Evolutionary conservation across 2,329 filamentous ascomycete genomes (phyloP).

Genomic region (Aurifilum marmelostoma): DNA sequence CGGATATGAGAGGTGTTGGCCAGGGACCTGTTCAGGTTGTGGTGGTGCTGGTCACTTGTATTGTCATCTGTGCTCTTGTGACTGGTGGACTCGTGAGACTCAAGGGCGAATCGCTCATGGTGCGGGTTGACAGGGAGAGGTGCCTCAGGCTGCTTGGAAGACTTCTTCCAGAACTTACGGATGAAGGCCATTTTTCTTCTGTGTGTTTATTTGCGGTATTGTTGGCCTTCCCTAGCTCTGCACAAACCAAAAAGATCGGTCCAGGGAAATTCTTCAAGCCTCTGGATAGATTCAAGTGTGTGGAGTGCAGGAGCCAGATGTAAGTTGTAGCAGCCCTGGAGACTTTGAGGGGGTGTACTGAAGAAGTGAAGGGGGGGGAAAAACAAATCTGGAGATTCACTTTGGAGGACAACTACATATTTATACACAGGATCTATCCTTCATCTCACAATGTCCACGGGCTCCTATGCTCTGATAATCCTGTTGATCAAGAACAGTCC

Average conservation of each 20-base stretch:
- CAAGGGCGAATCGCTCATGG: background rate
- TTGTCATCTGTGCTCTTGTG: background rate
- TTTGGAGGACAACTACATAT: background rate
- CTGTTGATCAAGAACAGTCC: background rate
- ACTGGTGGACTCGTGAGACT: background rate
- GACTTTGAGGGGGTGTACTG: background rate
- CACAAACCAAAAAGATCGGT: background rate
- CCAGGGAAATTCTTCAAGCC: background rate
- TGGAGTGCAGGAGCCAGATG: background rate
- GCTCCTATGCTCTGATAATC: background rate
- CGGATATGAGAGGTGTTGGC: background rate
- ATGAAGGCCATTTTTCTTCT: background rate
- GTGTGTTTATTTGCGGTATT: background rate
- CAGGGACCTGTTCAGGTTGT: background rate
- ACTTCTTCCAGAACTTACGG: slow-evolving; percentile 10
- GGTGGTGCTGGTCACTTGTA: background rate
- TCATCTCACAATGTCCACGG: background rate
- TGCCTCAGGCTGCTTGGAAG: slow-evolving; percentile 6
- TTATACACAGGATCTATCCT: background rate
- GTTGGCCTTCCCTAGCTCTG: background rate
- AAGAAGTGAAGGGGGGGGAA: background rate
- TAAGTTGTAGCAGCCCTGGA: background rate
- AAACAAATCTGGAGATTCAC: background rate
- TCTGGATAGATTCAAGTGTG: background rate
- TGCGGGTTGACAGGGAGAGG: background rate